Percentiles rank a stretch among this genome's conserved stretches.
These are phyloP conservation scores for Fusarium liriodendri DNA, from an alignment of 2,329 filamentous ascomycete species.

Conservation along the genomic window DNA sequence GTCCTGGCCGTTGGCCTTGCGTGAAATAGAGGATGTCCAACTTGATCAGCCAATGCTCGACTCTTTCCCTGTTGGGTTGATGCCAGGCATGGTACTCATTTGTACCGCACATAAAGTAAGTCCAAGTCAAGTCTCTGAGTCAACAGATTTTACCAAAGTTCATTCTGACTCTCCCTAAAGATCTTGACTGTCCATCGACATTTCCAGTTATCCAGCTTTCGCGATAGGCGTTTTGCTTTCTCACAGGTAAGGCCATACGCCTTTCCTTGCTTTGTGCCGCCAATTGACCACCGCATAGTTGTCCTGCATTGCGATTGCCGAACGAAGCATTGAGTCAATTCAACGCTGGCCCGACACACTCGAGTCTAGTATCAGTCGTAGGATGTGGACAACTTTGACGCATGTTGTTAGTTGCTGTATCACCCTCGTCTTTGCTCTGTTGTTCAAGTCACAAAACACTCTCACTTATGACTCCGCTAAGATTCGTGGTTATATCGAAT, in stretches of 20 bases:
- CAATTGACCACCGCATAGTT: background rate
- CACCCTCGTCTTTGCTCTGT: background rate
- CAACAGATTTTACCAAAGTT: background rate
- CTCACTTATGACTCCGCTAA: background rate
- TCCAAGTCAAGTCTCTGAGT: background rate
- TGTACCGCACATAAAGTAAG: background rate
- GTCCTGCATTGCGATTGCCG: background rate
- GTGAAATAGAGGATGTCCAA: background rate
- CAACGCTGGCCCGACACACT: background rate
- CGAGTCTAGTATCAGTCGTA: background rate
- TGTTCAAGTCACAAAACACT: background rate
- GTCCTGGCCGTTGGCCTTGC: background rate
- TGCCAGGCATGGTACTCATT: background rate
- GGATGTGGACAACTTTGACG: background rate
- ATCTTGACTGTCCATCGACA: background rate
- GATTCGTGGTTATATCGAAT: background rate
- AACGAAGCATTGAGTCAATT: background rate
- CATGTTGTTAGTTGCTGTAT: background rate
- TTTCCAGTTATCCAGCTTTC: background rate
- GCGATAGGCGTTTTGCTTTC: background rate
- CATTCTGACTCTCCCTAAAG: background rate
- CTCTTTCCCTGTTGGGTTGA: background rate
- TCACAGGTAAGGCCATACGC: background rate
- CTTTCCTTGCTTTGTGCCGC: background rate
- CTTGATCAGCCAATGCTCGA: background rate